Conservation (phyloP, 1,139 yeast genomes). For the Wickerhamomyces sp. region DNA sequence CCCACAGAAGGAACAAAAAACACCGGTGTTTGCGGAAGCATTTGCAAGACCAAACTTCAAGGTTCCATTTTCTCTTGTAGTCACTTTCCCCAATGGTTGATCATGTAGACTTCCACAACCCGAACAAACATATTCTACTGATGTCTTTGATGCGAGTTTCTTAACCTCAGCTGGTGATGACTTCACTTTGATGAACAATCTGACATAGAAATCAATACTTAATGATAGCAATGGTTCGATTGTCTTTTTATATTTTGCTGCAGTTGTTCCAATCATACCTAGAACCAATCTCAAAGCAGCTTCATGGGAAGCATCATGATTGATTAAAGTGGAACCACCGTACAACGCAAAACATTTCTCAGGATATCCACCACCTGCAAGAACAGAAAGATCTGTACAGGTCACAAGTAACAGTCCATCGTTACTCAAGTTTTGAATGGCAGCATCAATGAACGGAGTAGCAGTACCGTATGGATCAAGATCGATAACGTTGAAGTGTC, state of each 20-base stretch:
- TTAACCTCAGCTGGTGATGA: conserved; percentile 81
- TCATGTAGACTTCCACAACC: conserved; percentile 75
- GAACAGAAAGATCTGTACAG: conserved; percentile 92
- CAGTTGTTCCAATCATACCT: conserved; percentile 69
- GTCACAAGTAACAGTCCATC: conserved; percentile 86
- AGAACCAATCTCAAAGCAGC: conserved; percentile 84
- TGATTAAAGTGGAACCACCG: conserved; percentile 78
- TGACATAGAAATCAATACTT: conserved; percentile 87
- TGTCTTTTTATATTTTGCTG: conserved; percentile 82
- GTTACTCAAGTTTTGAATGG: conserved; percentile 73
- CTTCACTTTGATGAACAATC: conserved; percentile 73
- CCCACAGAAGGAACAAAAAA: conserved; percentile 66
- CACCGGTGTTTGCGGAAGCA: conserved; percentile 46
- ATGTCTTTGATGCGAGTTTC: conserved; percentile 63
- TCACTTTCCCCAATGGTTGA: conserved; percentile 70
- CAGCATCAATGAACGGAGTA: conserved; percentile 88
- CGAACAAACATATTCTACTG: conserved; percentile 77
- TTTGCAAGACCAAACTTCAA: conserved; percentile 50
- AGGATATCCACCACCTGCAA: conserved; percentile 95
- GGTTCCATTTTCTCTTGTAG: conserved; percentile 33
- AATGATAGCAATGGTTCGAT: conserved; percentile 83
- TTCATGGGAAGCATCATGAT: conserved; percentile 82
- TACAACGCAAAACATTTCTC: conserved; percentile 93
- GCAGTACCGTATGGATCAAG: conserved; percentile 98
- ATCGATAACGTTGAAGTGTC: conserved; percentile 76